Conservation (phyloP, 306 rosid species). For the Glycine latifolia region DNA sequence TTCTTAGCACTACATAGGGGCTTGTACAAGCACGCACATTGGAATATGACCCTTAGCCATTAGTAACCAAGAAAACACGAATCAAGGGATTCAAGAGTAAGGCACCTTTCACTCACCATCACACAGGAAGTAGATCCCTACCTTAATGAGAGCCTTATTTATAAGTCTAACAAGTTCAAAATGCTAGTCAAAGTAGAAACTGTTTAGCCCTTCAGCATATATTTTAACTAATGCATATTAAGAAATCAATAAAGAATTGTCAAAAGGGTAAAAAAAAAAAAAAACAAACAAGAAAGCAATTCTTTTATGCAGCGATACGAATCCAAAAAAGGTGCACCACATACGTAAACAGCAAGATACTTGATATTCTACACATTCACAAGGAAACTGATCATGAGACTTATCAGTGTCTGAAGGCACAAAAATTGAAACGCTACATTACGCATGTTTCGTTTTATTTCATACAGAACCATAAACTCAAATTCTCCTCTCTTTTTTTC, state of each 20-base stretch:
- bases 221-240: not conserved
- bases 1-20: no score
- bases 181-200: not conserved
- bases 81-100: no score
- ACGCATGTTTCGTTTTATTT: constrained; percentile 12
- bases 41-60: no score
- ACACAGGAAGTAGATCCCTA: no score
- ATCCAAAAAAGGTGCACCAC: constrained; percentile 13
- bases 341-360: not conserved
- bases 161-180: not conserved
- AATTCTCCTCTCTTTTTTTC: not conserved
- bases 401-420: constrained; percentile 18
- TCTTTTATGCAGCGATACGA: not conserved
- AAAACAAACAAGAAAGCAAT: not conserved
- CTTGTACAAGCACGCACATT: no score
- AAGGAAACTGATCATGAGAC: constrained; percentile 19
- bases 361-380: constrained; percentile 6
- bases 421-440: constrained; percentile 19
- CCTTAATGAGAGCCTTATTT: no score
- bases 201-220: not conserved
- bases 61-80: no score
- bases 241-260: constrained; percentile 1
- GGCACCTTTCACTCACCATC: no score
- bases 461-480: constrained; percentile 22
- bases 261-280: not conserved